phyloP scores from a whole-genome alignment of 2,329 filamentous ascomycete genomes.

The Talaromyces sp. region DNA sequence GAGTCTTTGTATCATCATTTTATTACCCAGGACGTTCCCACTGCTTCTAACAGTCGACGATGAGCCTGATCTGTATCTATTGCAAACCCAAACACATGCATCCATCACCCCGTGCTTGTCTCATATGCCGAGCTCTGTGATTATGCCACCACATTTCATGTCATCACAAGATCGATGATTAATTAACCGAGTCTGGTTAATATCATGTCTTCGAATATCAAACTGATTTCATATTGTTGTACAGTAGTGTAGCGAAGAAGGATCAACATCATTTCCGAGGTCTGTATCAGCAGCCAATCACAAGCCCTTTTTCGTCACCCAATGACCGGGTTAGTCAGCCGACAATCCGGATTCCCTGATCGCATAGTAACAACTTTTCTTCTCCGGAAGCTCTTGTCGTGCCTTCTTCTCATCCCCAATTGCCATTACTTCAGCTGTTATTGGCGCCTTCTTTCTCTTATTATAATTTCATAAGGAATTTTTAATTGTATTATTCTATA shows the following conservation, averaged over 20 bases:
- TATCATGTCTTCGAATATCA: no score
- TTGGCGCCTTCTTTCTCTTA: constrained; percentile 7
- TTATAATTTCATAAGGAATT: constrained; percentile 3
- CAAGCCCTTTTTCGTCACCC: background rate
- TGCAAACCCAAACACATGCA: background rate
- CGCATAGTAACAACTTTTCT: constrained; percentile 14
- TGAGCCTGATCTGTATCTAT: background rate
- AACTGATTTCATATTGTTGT: background rate
- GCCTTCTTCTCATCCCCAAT: background rate
- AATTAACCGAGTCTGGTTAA: background rate
- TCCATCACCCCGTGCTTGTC: background rate
- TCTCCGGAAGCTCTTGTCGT: background rate
- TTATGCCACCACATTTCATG: background rate
- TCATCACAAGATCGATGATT: no score
- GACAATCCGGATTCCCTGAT: constrained; percentile 8
- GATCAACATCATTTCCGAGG: background rate
- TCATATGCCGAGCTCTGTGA: background rate
- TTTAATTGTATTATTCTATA: constrained; percentile 13
- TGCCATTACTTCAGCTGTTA: constrained; percentile 6
- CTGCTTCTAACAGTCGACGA: background rate
- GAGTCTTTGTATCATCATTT: background rate
- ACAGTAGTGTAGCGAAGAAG: background rate
- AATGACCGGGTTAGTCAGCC: background rate
- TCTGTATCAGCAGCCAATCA: background rate
- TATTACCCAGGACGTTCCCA: background rate